Evolutionary conservation across 441 rosid species (phyloP), one percentile per base, ranked within the genome.

Genomic region (Arabidopsis lyrata): DNA sequence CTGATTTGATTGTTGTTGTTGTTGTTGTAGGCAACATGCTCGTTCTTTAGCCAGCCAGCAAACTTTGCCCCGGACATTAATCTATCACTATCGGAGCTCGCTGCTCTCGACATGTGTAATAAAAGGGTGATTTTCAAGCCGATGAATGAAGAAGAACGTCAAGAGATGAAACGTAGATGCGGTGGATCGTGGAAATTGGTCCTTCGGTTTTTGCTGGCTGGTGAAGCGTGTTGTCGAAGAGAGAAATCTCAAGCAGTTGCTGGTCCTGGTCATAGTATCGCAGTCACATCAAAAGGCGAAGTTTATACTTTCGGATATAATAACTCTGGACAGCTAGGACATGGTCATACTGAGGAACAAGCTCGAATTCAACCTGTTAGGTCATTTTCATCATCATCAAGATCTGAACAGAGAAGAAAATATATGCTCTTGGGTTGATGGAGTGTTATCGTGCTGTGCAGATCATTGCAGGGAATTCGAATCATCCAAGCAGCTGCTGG

Each of bases 101-200:
- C 98, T 58, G 97, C 99, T 78, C 84, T 96, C n/a, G 99, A 96
- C 68, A 86, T 96, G 97, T 96, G 99, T 85, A 83, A 76, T 49
- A 90, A 85, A 78, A 85, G 98, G 64, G 94, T 82, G 58, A 84
- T 96, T 44, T 90, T 93, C 81, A 93, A 87, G 81, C 93, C 90
- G 12, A 93, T 93, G 99, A 77, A 78, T 1, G 78, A 83, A 8
- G 89, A 86, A 71, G 96, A 91, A 68, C 85, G 87, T 41, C 87
- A 73, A 73, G 84, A 77, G 39, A 77, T 96, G 84, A 96, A 93
- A 81, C 87, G 79, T 72, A 86, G 73, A 78, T 93, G 99, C 29
- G 99, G 99, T 39, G 99, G 94, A 11, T 90, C 99, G 1, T 96
- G 99, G 99, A 96, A 96, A 66, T 80, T 96, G 48, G 96, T 91